Evolutionary conservation across 2,329 filamentous ascomycete species (phyloP), one percentile per base, ranked within the genome.

Genomic region (Diaporthe longicolla): DNA sequence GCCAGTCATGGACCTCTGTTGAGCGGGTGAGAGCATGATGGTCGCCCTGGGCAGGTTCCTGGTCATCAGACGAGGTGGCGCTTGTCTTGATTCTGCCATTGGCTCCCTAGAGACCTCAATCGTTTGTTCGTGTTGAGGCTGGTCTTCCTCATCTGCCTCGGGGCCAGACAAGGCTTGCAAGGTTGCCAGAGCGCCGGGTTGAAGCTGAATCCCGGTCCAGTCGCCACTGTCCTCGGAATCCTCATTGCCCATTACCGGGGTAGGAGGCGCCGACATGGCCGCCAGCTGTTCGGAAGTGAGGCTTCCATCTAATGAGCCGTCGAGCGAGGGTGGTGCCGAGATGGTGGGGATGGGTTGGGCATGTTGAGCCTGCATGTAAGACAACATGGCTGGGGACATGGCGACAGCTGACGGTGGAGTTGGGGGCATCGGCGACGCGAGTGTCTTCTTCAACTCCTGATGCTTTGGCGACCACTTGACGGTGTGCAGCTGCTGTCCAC

Each of bases 261-360:
- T 98, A 15, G 94, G 91, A 7, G 96, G 95, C 65, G 94, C 94
- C 79, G 95, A 97, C 82, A 95, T 89, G 70, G 89, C 89, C 1
- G 95, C 94, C 82, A 97, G 89, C 81, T 97, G 95, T 80, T 98
- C 95, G 2, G 95, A 97, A 11, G 92, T 93, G 79, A 97, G 85
- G 83, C 95, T 98, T 29, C 95, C 95, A 84, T 98, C 95, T 4
- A 98, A 87, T 6, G 96, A 98, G 4, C 95, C 95, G 84, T 98
- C 95, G 6, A 98, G 87, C 5, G 96, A 98, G 4, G 96, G 96
- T 6, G 95, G 93, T 8, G 94, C 93, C 72, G 94, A 95, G 40
- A 91, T 89, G 48, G 91, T 92, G 1, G 95, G 95, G 4, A 96
- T 88, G 63, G 91, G 89, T 29, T 92, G 88, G 37, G 90, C 80